phyloP scores from a whole-genome alignment of 2,329 filamentous ascomycete species.

The Albophoma yamanashiensis region DNA sequence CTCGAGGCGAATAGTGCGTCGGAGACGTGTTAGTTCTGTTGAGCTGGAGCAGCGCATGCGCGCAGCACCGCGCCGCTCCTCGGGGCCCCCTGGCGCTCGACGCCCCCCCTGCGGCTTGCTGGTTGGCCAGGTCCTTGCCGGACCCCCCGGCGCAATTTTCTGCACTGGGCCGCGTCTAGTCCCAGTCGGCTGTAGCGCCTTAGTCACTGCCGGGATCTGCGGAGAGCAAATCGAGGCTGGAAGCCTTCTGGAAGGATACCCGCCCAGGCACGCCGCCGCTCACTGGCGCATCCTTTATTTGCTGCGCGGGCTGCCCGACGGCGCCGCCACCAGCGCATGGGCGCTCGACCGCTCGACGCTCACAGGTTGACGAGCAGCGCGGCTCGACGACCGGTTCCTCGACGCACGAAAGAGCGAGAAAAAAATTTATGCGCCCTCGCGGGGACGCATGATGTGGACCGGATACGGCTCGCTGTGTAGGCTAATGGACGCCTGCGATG shows the following conservation, averaged over 20 bases:
- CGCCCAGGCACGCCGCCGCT: neutral
- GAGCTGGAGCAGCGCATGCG: no score
- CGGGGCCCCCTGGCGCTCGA: neutral
- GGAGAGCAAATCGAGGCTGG: neutral
- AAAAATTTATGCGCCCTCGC: neutral
- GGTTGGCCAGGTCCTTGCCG: neutral
- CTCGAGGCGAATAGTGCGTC: neutral
- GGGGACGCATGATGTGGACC: neutral
- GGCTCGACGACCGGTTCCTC: neutral
- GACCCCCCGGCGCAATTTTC: neutral
- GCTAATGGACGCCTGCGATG: neutral
- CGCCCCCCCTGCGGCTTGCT: neutral
- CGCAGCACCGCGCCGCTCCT: no score
- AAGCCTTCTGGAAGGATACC: neutral
- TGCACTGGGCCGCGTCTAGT: neutral
- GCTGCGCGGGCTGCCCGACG: neutral
- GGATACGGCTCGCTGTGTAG: neutral
- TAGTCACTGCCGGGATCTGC: neutral
- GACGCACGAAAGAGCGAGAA: no score
- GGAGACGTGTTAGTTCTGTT: no score
- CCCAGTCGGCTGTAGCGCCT: neutral
- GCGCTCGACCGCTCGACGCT: neutral
- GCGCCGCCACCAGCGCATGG: constrained; percentile 27
- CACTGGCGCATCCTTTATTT: neutral
- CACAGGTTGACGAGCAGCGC: neutral